Evolutionary conservation across 2,329 filamentous ascomycete genomes (phyloP).

Genomic region (Grosmannia penicillata): DNA sequence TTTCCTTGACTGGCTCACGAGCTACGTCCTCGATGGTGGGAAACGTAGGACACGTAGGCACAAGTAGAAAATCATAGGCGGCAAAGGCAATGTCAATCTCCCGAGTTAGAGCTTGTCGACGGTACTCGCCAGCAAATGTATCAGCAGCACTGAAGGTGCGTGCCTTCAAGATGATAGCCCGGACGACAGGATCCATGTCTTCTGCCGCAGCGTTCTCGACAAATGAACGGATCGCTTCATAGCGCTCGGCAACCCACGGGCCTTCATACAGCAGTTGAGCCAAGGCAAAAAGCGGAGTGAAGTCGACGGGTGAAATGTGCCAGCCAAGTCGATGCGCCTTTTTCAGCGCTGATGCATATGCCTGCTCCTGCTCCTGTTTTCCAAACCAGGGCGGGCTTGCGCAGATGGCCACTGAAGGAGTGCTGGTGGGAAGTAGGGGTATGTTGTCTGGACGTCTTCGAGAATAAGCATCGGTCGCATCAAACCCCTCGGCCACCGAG

Average conservation of each 20-base stretch:
- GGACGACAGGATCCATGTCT: constrained; percentile 21
- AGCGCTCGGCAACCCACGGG: constrained; percentile 41
- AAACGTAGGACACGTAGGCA: constrained; percentile 40
- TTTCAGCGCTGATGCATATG: constrained; percentile 25
- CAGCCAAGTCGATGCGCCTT: constrained; percentile 24
- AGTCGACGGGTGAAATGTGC: constrained; percentile 27
- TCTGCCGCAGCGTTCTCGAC: constrained; percentile 19
- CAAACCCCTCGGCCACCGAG: no score
- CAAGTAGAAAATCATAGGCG: constrained; percentile 32
- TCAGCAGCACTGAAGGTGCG: constrained; percentile 28
- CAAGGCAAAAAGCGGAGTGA: constrained; percentile 33
- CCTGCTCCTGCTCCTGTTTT: constrained; percentile 17
- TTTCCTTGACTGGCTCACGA: constrained; percentile 35
- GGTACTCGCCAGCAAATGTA: constrained; percentile 25
- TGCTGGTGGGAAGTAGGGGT: no score
- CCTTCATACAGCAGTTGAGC: constrained; percentile 41
- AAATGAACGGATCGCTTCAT: constrained; percentile 33
- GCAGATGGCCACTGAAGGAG: constrained; percentile 27
- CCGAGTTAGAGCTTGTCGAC: constrained; percentile 23
- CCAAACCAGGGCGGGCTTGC: constrained; percentile 23
- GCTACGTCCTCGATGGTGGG: constrained; percentile 35
- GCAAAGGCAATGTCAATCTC: constrained; percentile 24
- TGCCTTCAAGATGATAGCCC: constrained; percentile 22
- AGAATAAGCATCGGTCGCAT: no score
- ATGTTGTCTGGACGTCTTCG: no score